Evolutionary conservation across 768 basidiomycete genomes (phyloP), one percentile per base, ranked within the genome.

Genomic region (Amanita rubescens): DNA sequence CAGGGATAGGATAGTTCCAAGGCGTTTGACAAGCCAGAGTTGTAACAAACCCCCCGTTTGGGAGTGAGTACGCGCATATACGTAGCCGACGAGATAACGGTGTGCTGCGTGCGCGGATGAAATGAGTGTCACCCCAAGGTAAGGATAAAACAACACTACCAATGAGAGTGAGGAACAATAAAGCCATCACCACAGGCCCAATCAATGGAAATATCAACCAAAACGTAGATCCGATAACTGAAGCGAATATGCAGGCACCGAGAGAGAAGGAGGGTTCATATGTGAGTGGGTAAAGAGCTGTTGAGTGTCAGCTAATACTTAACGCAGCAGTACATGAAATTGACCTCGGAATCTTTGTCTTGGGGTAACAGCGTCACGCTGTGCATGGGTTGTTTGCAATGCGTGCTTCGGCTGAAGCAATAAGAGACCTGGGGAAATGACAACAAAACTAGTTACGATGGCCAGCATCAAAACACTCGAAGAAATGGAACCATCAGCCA

Each of bases 11-110:
- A 86, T 68, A n/a, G 83, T 83, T 38, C 80, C 87, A 46, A 91
- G 77, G 47, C 87, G 78, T 50, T 82, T 81, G 37, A 90, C 65
- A 3, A 90, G 70, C 86, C 88, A 90, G 25, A 91, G 75, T 57
- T 86, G 83, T 19, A 89, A 66, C 24, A 84, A 67, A 6, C 87
- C 87, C 12, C 88, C 87, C 1, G 87, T 88, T 62, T 86, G 84
- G 6, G 85, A 85, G 55, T 80, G 78, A 22, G 81, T 84, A 37
- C 85, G 76, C 1, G 78, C 86, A 61, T 84, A 87, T 17, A 90
- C 87, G 64, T 90, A 88, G 33, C 87, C 84, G 55, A 88, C 71
- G 49, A 90, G 77, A 69, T 80, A 90, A 34, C 87, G 85, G 67
- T 88, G 85, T n/a, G 88, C 89, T 87, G 58, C 15, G 39, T 37